A percentile compares a stretch with the other conserved stretches of the same genome.
phyloP scores from a whole-genome alignment of 306 rosid genomes.

The Inga oerstediana region DNA sequence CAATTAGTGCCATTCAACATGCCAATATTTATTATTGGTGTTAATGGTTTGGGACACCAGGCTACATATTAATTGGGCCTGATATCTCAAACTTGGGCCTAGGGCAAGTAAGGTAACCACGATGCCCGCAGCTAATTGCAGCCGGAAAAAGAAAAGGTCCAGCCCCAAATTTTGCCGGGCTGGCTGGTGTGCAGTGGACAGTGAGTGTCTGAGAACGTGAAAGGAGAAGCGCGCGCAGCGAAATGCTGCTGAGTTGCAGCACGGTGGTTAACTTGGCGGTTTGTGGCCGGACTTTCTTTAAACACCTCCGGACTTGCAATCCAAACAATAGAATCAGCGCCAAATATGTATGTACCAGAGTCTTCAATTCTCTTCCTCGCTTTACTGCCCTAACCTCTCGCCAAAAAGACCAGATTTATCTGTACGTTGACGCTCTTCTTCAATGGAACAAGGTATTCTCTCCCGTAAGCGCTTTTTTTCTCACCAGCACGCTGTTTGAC shows the following conservation, averaged over 20 bases:
- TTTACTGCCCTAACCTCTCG: conserved; percentile 58
- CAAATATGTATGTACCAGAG: conserved; percentile 30
- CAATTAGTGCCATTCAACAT: no score
- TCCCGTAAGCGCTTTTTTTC: neutral
- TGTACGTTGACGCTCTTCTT: conserved; percentile 80
- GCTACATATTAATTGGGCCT: neutral
- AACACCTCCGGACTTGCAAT: conserved; percentile 60
- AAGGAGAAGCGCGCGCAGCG: conserved; percentile 35
- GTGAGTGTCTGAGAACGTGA: neutral
- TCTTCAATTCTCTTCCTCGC: conserved; percentile 32
- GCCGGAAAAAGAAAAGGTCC: neutral
- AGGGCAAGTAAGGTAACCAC: neutral
- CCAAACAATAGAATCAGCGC: conserved; percentile 24
- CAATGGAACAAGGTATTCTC: conserved; percentile 81
- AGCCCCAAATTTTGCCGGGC: no score
- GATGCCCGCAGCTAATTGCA: neutral
- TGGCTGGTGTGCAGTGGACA: neutral
- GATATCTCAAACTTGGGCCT: neutral
- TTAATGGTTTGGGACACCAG: neutral
- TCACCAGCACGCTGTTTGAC: neutral
- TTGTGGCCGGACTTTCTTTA: conserved; percentile 68
- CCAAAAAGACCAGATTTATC: conserved; percentile 71
- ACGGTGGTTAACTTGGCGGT: conserved; percentile 29
- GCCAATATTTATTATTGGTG: no score
- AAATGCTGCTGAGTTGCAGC: conserved; percentile 46